Percentiles rank a stretch among this genome's conserved stretches.
These are phyloP conservation scores for Starmerella bombicola DNA, from an alignment of 805 yeast genomes.

Conservation along the genomic window DNA sequence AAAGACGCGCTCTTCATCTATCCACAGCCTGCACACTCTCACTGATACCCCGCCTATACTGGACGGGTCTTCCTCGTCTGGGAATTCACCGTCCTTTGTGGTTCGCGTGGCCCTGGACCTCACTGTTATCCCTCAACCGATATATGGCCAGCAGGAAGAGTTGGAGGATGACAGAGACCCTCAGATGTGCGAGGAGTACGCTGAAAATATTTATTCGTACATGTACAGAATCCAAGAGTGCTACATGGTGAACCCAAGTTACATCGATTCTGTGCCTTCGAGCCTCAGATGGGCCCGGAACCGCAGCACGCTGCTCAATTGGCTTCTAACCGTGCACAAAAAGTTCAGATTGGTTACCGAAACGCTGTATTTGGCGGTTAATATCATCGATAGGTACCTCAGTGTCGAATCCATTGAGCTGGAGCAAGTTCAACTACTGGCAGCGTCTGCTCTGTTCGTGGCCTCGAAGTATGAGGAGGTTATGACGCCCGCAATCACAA, in stretches of 20 bases:
- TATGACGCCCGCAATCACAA: constrained; percentile 69
- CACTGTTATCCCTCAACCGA: constrained; percentile 1
- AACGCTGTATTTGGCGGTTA: constrained; percentile 69
- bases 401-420: constrained; percentile 63
- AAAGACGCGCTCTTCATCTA: constrained; percentile 2
- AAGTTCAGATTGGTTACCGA: constrained; percentile 76
- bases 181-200: constrained; percentile 88
- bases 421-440: constrained; percentile 69
- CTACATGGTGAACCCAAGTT: constrained; percentile 50
- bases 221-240: constrained; percentile 57
- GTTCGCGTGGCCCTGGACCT: constrained; percentile 1
- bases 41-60: neutral
- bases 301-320: constrained; percentile 81
- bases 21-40: neutral
- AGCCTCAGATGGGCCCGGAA: constrained; percentile 52
- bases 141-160: constrained; percentile 12
- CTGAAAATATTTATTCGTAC: constrained; percentile 71
- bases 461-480: constrained; percentile 94
- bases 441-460: constrained; percentile 72
- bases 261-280: constrained; percentile 49
- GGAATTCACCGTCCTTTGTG: constrained; percentile 1
- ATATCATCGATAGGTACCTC: constrained; percentile 78
- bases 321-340: constrained; percentile 83
- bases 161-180: constrained; percentile 32
- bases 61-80: neutral